Evolutionary conservation across 2,329 filamentous ascomycete genomes (phyloP).

Genomic region (Aspergillus udagawae): DNA sequence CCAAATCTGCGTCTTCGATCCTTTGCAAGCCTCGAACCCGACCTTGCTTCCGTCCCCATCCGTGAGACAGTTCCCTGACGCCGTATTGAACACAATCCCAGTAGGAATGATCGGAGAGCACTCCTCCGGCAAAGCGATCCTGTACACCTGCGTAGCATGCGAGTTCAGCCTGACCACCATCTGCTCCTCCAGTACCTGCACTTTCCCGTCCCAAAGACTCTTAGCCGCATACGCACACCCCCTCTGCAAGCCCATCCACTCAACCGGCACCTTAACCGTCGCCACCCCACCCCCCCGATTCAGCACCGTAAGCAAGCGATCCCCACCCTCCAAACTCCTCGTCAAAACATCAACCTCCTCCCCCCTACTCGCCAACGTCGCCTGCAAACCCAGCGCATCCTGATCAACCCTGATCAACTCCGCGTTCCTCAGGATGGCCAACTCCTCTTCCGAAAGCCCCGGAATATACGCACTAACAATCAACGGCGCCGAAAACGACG

Average conservation of each 20-base stretch:
- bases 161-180: conserved; percentile 29
- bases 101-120: conserved; percentile 37
- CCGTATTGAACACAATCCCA: conserved; percentile 50
- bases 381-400: conserved; percentile 42
- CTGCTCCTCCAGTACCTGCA: conserved; percentile 16
- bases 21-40: conserved; percentile 37
- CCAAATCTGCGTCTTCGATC: conserved; percentile 44
- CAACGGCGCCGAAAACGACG: conserved; percentile 46
- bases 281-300: conserved; percentile 37
- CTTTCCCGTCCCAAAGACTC: conserved; percentile 44
- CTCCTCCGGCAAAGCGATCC: conserved; percentile 33
- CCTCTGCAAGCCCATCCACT: conserved; percentile 34
- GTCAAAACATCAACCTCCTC: conserved; percentile 45
- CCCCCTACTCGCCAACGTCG: conserved; percentile 46
- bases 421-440: conserved; percentile 38
- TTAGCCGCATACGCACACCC: conserved; percentile 30
- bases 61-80: conserved; percentile 43
- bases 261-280: conserved; percentile 31
- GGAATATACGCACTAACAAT: conserved; percentile 47
- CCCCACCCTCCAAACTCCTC: conserved; percentile 45
- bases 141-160: conserved; percentile 43
- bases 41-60: conserved; percentile 23
- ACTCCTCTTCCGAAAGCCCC: conserved; percentile 29
- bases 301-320: conserved; percentile 46
- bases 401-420: conserved; percentile 44